Conservation (phyloP, 2,329 filamentous ascomycete genomes). For the Arthrobotrys megalospora region DNA sequence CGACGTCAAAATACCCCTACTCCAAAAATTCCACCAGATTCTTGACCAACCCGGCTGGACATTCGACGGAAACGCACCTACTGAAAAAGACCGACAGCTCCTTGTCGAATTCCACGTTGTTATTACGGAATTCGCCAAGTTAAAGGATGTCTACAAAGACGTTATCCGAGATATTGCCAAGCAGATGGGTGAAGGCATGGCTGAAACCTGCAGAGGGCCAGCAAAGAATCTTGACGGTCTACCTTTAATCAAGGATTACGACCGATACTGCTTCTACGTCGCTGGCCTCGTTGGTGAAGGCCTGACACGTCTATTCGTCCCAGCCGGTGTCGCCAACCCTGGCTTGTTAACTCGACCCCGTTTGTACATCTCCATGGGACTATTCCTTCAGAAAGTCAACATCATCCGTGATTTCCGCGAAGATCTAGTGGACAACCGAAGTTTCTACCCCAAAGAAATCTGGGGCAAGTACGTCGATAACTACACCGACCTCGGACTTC, state of each 20-base stretch:
- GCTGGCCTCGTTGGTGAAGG: constrained; percentile 98
- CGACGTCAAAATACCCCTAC: constrained; percentile 84
- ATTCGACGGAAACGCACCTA: constrained; percentile 84
- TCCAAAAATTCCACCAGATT: constrained; percentile 84
- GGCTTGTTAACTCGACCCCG: constrained; percentile 82
- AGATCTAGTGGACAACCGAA: constrained; percentile 86
- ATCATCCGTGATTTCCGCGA: constrained; percentile 97
- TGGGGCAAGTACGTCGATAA: constrained; percentile 95
- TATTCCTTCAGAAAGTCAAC: constrained; percentile 98
- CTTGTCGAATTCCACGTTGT: constrained; percentile 93
- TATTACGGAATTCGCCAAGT: constrained; percentile 85
- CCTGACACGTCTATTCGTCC: constrained; percentile 89
- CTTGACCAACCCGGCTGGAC: constrained; percentile 91
- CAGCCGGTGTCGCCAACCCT: constrained; percentile 87
- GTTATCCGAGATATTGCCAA: constrained; percentile 94
- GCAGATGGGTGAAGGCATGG: constrained; percentile 99
- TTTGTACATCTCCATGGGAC: constrained; percentile 94
- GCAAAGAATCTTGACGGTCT: constrained; percentile 85
- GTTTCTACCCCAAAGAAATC: constrained; percentile 96
- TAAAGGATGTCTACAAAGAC: constrained; percentile 85
- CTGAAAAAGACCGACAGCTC: constrained; percentile 94
- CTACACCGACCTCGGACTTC: constrained; percentile 91
- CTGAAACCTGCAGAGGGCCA: constrained; percentile 89
- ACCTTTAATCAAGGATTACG: constrained; percentile 87
- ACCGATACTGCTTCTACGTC: constrained; percentile 97